Base-by-base conservation (phyloP, 192 early-diverging fungal genomes). In the Borealophlyctis nickersoniae region DNA sequence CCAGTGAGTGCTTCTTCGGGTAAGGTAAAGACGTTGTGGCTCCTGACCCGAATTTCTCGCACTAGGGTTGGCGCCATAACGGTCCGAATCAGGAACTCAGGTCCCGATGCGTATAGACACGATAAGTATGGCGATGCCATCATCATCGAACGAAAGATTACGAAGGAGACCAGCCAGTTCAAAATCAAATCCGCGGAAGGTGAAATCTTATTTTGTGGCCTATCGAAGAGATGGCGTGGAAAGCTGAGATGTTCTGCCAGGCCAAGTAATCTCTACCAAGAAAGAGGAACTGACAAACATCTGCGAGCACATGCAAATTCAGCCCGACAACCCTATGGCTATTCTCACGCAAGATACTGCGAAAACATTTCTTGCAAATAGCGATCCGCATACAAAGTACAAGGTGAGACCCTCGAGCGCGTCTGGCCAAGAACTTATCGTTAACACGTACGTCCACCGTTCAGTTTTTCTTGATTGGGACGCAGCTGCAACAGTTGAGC, bases 291-390 rank as follows among this genome's bases (percentile, higher is more conserved):
- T 98, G 1, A 74, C 77, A 2, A 82, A 85, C 0, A 92, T 98
- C 33, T 83, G 79, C 26, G 95, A 97, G 69, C 87, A 92, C 64
- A 88, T 96, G 85, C 84, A 81, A 4, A 95, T 99, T 45, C 85
- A 92, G 62, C 87, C 98, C 34, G 89, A 91, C 69, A 99, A 99
- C 60, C 94, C 96, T 7, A 81, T 99, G 68, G 91, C 90, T 58
- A 86, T 96, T 16, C 85, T 99, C 9, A 92, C 88, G 1, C 96
- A 99, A 62, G 96, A 98, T 58, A 87, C 89, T 3, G 95, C 96
- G 5, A 82, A 91, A 27, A 86, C 88, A 76, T 98, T 99, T 55
- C 77, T 98, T 14, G 85, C 86, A 30, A 86, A 86, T 49, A 90
- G 86, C 36, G 88, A 88, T 16, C 66, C 91, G 1, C 77, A 88